Evolutionary conservation across 192 early-diverging fungal genomes (phyloP).

Genomic region (Entophlyctis helioformis): DNA sequence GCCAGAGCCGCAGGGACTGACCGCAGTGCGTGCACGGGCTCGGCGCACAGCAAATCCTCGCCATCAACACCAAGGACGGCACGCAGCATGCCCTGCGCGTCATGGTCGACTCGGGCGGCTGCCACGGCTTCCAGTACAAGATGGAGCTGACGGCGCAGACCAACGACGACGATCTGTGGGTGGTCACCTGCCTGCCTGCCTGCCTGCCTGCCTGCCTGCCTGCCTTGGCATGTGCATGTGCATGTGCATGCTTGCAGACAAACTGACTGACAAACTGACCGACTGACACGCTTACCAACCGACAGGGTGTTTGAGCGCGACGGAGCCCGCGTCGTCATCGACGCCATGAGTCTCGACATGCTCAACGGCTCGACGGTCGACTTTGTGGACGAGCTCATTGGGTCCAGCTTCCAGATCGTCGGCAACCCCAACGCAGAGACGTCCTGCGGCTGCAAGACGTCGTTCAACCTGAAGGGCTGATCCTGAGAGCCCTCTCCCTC

Average conservation of each 20-base stretch:
- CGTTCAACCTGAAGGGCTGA: conserved; percentile 39
- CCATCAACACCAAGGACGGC: conserved; percentile 11
- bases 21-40: too few species aligned
- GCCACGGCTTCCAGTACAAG: conserved; percentile 43
- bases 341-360: conserved; percentile 27
- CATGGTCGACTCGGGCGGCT: conserved; percentile 36
- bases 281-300: background rate
- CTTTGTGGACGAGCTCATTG: conserved; percentile 43
- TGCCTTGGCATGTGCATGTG: too few species aligned
- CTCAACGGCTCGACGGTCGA: conserved; percentile 29
- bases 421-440: conserved; percentile 41
- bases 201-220: too few species aligned
- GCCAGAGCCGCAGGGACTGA: too few species aligned
- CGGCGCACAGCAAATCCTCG: conserved; percentile 17
- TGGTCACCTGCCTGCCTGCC: too few species aligned
- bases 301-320: conserved; percentile 29
- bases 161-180: conserved; percentile 29
- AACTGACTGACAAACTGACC: too few species aligned
- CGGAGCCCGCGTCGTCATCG: conserved; percentile 27
- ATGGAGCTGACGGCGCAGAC: conserved; percentile 28
- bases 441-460: conserved; percentile 39
- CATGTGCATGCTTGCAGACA: too few species aligned
- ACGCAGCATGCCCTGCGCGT: conserved; percentile 20
- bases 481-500: too few species aligned
- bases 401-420: conserved; percentile 34